Base-by-base conservation (phyloP, 108 stramenopile genomes). In the Cyclotella atomus region DNA sequence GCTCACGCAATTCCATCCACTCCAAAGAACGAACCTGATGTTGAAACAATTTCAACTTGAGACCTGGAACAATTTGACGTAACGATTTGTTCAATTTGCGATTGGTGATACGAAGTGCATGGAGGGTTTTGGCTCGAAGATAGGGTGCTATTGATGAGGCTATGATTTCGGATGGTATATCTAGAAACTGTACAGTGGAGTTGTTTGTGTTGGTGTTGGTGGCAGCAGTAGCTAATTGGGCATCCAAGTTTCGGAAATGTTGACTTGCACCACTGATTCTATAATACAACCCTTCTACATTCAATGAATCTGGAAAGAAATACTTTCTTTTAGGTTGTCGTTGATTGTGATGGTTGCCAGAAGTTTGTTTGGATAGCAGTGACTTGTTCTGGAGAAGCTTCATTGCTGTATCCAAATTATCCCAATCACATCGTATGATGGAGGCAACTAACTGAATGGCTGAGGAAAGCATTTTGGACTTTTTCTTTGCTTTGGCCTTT, bases 1-100 rank as follows among this genome's bases (percentile, higher is more conserved):
- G 66, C 66, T 95, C 95, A 12, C 92, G 80, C 46, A 59, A 44
- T 52, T 87, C 65, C 92, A 93, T 93, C 95, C 95, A 95, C 27
- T 81, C 65, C 61, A 91, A 67, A 27, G 87, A 87, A 10, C 76
- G 71, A 29, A 91, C 71, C 79, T 95, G 95, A 76, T 95, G 92
- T 1, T 64, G 70, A 68, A 84, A 93, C 21, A 95, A 64, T 27
- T 70, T 64, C 61, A 93, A 65, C 21, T 74, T 77, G 2, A 95
- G 71, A 8, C 91, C 91, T 0, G 95, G 95, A 24, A 92, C 89
- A 8, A 89, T 82, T 3, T 63, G 60, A 47, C 70, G 70, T 5
- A 90, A 74, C 4, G 56, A 55, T 16, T 47, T 52, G 66, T 85
- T 76, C 44, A 90, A 35, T 32, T 71, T 60, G n/a, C 62, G 79